Evolutionary conservation across 345 rosid genomes (phyloP).

Genomic region (Eucalyptus regnans): DNA sequence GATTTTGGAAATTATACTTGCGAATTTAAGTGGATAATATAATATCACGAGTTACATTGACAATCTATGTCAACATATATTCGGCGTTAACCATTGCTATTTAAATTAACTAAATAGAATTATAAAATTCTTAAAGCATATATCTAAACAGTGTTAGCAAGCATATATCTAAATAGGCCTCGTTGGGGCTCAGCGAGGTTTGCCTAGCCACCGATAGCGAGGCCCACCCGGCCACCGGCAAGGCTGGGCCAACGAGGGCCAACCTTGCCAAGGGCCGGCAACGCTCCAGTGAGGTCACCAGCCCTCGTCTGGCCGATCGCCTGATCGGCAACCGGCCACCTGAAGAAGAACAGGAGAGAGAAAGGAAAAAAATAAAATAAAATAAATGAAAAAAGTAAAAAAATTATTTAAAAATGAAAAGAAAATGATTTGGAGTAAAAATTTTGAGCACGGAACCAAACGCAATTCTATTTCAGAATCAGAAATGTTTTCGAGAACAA

Average conservation of each 20-base stretch:
- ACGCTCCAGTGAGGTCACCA: no score
- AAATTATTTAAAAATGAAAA: no score
- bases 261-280: no score
- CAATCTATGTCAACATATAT: background rate
- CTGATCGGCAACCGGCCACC: accelerated
- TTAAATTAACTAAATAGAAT: background rate
- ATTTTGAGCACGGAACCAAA: no score
- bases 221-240: accelerated
- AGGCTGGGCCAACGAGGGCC: accelerated
- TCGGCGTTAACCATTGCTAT: background rate
- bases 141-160: background rate
- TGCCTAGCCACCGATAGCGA: accelerated
- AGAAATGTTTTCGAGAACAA: accelerated
- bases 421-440: no score
- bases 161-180: background rate
- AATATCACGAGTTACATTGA: background rate
- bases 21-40: background rate
- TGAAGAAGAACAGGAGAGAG: no score
- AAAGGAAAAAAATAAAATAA: no score
- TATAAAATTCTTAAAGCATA: background rate
- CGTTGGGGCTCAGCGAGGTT: accelerated
- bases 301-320: no score
- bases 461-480: accelerated
- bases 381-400: no score
- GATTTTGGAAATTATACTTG: background rate